phyloP scores from a whole-genome alignment of 2,329 filamentous ascomycete genomes.

The Diplodia scrobiculata region DNA sequence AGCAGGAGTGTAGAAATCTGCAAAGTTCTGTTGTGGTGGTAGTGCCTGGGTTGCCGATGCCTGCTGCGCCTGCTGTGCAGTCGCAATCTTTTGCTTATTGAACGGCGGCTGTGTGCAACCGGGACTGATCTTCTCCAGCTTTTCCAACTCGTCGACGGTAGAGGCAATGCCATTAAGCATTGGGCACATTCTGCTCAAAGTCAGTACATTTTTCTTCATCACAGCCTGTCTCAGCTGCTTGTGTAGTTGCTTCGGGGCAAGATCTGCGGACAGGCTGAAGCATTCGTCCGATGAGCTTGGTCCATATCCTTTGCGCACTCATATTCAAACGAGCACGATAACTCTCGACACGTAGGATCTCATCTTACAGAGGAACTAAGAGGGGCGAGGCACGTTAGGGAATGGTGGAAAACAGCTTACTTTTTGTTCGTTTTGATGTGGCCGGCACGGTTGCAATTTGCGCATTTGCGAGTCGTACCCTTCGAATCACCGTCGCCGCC shows the following conservation, averaged over 20 bases:
- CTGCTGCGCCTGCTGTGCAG: slow-evolving; percentile 15
- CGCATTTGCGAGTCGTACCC: slow-evolving; percentile 78
- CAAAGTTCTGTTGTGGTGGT: slow-evolving; percentile 5
- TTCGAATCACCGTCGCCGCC: slow-evolving; percentile 53
- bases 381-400: not conserved
- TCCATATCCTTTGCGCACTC: no score
- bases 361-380: not conserved
- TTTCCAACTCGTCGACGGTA: slow-evolving; percentile 24
- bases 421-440: slow-evolving; percentile 99
- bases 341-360: not conserved
- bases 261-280: not conserved
- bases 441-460: slow-evolving; percentile 93
- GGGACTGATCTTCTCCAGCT: slow-evolving; percentile 16
- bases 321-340: not conserved
- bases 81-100: slow-evolving; percentile 5
- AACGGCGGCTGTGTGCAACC: slow-evolving; percentile 25
- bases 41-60: not conserved
- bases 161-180: slow-evolving; percentile 27
- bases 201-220: not conserved
- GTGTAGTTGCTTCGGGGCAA: no score
- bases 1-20: slow-evolving; percentile 2
- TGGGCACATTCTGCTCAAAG: slow-evolving; percentile 22
- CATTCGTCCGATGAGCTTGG: not conserved
- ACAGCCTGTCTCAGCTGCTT: not conserved
- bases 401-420: slow-evolving; percentile 50